A percentile compares a stretch with the other conserved stretches of the same genome.
phyloP scores from a whole-genome alignment of 176 grass and related monocot genomes.

The Typha latifolia region DNA sequence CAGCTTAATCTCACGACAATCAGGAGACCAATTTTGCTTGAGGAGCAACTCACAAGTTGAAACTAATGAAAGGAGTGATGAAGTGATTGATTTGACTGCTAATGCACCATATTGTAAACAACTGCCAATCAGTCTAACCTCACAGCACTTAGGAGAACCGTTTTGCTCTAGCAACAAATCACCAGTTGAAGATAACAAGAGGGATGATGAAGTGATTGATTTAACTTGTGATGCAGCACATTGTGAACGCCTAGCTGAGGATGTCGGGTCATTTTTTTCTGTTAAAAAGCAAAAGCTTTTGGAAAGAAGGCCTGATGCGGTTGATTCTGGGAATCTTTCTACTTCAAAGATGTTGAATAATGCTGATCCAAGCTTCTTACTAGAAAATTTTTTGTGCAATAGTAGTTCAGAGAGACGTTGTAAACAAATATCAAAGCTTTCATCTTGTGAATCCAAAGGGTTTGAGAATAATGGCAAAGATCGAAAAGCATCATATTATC shows the following conservation, averaged over 20 bases:
- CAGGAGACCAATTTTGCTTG: constrained; percentile 20
- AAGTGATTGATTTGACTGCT: constrained; percentile 38
- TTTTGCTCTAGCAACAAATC: no score
- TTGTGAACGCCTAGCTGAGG: constrained; percentile 11
- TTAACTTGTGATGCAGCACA: constrained; percentile 26
- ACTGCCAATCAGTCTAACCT: background rate
- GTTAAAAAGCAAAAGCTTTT: constrained; percentile 58
- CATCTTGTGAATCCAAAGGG: constrained; percentile 17
- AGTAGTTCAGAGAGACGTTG: background rate
- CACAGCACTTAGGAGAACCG: no score
- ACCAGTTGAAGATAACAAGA: background rate
- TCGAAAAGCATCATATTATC: background rate
- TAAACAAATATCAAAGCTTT: constrained; percentile 17
- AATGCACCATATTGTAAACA: constrained; percentile 15
- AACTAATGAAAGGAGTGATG: background rate
- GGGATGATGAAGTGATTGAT: constrained; percentile 37
- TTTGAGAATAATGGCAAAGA: background rate
- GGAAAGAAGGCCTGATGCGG: constrained; percentile 19
- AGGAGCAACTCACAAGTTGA: constrained; percentile 1
- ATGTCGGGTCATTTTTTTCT: constrained; percentile 21
- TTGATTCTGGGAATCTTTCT: constrained; percentile 13
- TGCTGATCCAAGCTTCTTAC: constrained; percentile 18
- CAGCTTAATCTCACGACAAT: constrained; percentile 14
- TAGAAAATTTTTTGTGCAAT: background rate
- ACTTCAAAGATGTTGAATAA: constrained; percentile 27